These are phyloP conservation scores for Oryza punctata DNA, from an alignment of 176 grass and related monocot species.

Conservation along the genomic window DNA sequence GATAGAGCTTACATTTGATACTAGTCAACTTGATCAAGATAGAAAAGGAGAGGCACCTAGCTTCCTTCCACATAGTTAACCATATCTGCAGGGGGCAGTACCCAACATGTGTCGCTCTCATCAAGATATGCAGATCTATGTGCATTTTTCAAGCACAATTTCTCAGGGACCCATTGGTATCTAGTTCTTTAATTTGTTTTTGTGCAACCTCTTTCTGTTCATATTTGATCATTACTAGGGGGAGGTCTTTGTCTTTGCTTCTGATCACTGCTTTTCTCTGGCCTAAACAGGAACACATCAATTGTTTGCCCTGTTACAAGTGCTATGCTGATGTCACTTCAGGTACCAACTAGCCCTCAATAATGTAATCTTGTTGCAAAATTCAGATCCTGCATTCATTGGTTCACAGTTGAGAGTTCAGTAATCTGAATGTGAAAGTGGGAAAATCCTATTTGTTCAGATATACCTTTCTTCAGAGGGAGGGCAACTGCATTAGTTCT, in stretches of 20 bases:
- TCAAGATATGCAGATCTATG: slow-evolving; percentile 54
- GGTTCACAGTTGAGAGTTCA: background rate
- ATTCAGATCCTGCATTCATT: slow-evolving; percentile 7
- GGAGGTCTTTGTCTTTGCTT: slow-evolving; percentile 27
- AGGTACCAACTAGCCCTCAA: slow-evolving; percentile 22
- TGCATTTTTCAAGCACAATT: slow-evolving; percentile 50
- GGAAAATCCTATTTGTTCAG: slow-evolving; percentile 10
- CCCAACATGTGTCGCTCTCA: slow-evolving; percentile 42
- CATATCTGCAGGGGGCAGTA: slow-evolving; percentile 44
- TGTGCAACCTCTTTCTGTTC: slow-evolving; percentile 40
- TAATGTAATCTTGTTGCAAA: slow-evolving; percentile 30
- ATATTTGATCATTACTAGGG: slow-evolving; percentile 31
- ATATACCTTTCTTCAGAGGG: slow-evolving; percentile 44
- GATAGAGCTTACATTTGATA: slow-evolving; percentile 51
- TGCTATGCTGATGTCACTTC: slow-evolving; percentile 34
- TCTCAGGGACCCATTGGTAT: slow-evolving; percentile 48
- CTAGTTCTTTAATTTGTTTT: slow-evolving; percentile 46
- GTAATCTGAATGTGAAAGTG: slow-evolving; percentile 33
- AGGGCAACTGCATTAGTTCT: slow-evolving; percentile 11
- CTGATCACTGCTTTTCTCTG: slow-evolving; percentile 47
- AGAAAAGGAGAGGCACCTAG: slow-evolving; percentile 60
- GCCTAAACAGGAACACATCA: slow-evolving; percentile 50
- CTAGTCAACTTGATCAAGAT: slow-evolving; percentile 57
- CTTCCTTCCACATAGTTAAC: slow-evolving; percentile 42
- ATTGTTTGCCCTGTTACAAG: slow-evolving; percentile 35